phyloP scores from a whole-genome alignment of 768 basidiomycete genomes.

The Suillus americanus region DNA sequence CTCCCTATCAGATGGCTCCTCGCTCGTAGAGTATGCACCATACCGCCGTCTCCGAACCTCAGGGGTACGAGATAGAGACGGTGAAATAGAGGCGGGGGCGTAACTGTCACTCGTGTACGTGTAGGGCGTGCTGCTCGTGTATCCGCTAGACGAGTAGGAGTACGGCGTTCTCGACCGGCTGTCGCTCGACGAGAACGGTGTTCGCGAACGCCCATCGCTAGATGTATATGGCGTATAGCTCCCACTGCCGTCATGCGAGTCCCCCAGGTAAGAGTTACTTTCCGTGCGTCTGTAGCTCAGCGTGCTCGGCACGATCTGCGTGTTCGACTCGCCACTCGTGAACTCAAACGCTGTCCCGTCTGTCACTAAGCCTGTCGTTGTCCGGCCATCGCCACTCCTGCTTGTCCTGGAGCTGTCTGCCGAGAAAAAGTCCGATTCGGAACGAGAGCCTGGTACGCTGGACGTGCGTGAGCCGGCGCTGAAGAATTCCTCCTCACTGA shows the following conservation, averaged over 20 bases:
- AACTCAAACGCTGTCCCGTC: constrained; percentile 40
- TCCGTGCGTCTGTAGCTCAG: constrained; percentile 51
- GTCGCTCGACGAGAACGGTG: constrained; percentile 10
- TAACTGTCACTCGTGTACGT: constrained; percentile 27
- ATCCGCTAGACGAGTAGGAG: constrained; percentile 14
- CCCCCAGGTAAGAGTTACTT: constrained; percentile 56
- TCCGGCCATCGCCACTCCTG: constrained; percentile 21
- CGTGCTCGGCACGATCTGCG: constrained; percentile 49
- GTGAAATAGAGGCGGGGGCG: constrained; percentile 36
- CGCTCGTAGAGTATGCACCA: constrained; percentile 33
- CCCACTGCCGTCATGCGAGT: constrained; percentile 46
- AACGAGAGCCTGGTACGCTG: constrained; percentile 26
- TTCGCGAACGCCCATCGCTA: constrained; percentile 2
- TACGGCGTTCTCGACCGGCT: constrained; percentile 13
- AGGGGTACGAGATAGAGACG: constrained; percentile 58
- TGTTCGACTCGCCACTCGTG: constrained; percentile 39
- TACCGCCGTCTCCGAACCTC: constrained; percentile 56
- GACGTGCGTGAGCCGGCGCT: constrained; percentile 38
- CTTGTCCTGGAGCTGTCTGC: constrained; percentile 31
- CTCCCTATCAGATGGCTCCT: constrained; percentile 59
- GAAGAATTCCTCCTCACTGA: constrained; percentile 49
- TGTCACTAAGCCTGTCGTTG: constrained; percentile 33
- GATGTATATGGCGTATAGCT: constrained; percentile 28
- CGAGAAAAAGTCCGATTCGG: constrained; percentile 36
- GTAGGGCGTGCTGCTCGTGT: constrained; percentile 15